A percentile compares a stretch with the other conserved stretches of the same genome.
Evolutionary conservation across 2,329 filamentous ascomycete genomes (phyloP).

Genomic region (Mollisiaceae sp.): DNA sequence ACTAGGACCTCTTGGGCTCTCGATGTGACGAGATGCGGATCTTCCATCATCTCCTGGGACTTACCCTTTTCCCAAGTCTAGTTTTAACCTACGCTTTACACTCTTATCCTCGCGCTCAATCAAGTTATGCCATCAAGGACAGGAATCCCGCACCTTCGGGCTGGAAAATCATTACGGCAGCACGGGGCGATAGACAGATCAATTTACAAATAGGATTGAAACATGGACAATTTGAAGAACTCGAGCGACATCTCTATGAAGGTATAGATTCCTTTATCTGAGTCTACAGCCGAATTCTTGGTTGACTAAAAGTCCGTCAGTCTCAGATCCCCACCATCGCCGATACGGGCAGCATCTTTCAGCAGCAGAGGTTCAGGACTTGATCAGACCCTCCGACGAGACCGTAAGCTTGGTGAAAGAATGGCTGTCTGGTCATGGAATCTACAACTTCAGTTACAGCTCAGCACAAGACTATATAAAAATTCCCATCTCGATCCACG

Average conservation of each 20-base stretch:
- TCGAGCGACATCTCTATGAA: background rate
- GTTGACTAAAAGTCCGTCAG: background rate
- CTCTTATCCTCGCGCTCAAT: background rate
- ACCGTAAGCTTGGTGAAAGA: constrained; percentile 45
- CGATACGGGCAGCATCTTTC: constrained; percentile 56
- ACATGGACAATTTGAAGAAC: background rate
- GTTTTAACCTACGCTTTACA: background rate
- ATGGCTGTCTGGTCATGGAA: constrained; percentile 47
- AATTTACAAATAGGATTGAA: background rate
- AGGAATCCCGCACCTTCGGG: background rate
- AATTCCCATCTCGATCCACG: constrained; percentile 34
- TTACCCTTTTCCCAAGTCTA: background rate
- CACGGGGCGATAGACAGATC: background rate
- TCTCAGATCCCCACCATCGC: constrained; percentile 45
- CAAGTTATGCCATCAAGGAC: background rate
- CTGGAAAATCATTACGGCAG: background rate
- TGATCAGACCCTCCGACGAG: constrained; percentile 48
- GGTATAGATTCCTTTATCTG: background rate
- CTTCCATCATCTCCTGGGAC: background rate
- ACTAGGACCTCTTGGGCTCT: background rate
- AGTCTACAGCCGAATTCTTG: background rate
- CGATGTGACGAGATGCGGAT: background rate
- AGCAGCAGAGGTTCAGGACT: constrained; percentile 48
- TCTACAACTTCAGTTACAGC: constrained; percentile 42
- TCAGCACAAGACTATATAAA: constrained; percentile 55